Evolutionary conservation across 73 alveolate genomes (phyloP).

Genomic region (Tetrahymena thermophila): DNA sequence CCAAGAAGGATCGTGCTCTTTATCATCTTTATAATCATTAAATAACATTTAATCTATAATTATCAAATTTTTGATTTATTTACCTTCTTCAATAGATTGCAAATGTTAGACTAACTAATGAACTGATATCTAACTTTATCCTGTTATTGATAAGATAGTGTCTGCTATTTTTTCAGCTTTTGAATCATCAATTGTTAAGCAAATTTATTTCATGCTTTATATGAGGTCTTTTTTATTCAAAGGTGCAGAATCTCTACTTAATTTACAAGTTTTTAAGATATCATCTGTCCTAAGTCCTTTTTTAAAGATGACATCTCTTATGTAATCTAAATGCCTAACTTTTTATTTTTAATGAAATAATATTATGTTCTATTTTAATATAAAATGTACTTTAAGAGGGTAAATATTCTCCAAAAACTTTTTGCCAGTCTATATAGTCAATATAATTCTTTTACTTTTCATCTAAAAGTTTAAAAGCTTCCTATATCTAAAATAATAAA

Average conservation of each 20-base stretch:
- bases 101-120: background rate
- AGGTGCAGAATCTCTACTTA: slow-evolving; percentile 27
- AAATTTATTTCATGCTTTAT: background rate
- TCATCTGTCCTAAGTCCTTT: slow-evolving; percentile 33
- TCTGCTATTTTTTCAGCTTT: slow-evolving; percentile 10
- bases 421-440: background rate
- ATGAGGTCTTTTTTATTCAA: background rate
- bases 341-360: background rate
- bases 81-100: background rate
- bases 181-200: background rate
- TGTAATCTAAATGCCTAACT: slow-evolving; percentile 36
- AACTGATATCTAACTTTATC: background rate
- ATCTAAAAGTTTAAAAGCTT: background rate
- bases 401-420: background rate
- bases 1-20: slow-evolving; percentile 31
- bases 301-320: slow-evolving; percentile 30
- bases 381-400: background rate
- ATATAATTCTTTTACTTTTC: background rate
- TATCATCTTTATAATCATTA: background rate
- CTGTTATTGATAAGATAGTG: background rate
- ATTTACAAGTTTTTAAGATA: slow-evolving; percentile 18
- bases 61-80: slow-evolving; percentile 7
- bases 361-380: background rate
- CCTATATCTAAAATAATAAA: background rate
- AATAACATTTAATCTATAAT: no score